Conservation (phyloP, 805 yeast species). For the Saccharomycopsis fermentans region DNA sequence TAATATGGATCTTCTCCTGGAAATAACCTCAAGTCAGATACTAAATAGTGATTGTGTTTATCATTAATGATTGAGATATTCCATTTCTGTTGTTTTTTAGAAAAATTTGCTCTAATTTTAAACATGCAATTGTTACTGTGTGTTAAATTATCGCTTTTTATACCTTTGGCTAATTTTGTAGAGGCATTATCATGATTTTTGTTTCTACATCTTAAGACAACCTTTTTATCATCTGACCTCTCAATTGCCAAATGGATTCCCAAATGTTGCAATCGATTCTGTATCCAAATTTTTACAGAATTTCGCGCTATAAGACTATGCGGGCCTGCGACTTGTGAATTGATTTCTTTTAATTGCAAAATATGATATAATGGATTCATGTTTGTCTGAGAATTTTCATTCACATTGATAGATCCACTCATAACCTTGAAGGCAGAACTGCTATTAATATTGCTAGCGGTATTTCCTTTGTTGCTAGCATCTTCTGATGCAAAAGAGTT, state of each 20-base stretch:
- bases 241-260: constrained; percentile 22
- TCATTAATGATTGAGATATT: constrained; percentile 18
- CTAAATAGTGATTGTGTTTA: constrained; percentile 14
- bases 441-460: neutral
- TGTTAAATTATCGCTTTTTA: neutral
- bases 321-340: constrained; percentile 3
- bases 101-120: constrained; percentile 17
- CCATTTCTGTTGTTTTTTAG: constrained; percentile 17
- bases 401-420: neutral
- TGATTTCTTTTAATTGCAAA: constrained; percentile 15
- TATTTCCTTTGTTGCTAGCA: neutral
- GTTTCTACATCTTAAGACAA: constrained; percentile 25
- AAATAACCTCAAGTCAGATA: neutral
- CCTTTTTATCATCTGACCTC: constrained; percentile 25
- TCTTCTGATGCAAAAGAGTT: neutral
- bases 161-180: neutral
- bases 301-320: constrained; percentile 2
- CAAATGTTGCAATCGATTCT: constrained; percentile 11
- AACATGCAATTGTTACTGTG: constrained; percentile 12
- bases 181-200: neutral
- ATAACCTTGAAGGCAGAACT: neutral
- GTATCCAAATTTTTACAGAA: constrained; percentile 17
- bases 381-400: neutral
- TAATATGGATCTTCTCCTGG: neutral
- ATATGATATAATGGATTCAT: constrained; percentile 9